Evolutionary conservation across 345 rosid species (phyloP), one percentile per base, ranked within the genome.

Genomic region (Ceriops decandra): DNA sequence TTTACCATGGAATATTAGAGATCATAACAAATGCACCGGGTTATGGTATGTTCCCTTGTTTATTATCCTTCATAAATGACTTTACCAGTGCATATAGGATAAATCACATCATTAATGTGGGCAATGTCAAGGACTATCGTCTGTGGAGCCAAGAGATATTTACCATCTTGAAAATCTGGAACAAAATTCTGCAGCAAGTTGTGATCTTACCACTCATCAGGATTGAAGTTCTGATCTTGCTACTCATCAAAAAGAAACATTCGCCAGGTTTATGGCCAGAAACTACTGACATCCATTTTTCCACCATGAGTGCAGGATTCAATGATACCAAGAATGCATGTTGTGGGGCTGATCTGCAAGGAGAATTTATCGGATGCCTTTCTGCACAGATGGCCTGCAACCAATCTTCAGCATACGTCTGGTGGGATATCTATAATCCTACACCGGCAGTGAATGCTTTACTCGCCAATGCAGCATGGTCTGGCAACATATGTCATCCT

Each of bases 401-500:
- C n/a, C 62, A 59, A 60, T 77, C 74, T 72, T 74, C 86, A 61
- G 42, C 64, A 51, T 76, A 74, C 67, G 82, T 88, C 0, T 88
- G 93, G 93, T 88, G 93, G 93, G 93, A 88, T 79, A 82, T 84
- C 42, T 84, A 83, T 75, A 88, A 82, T 73, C 90, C 90, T 0
- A 86, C 93, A 4, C 69, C 68, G 58, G 70, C 73, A 10, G 83
- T 80, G 47, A 84, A 86, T 78, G 61, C 79, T 20, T 76, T 81
- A 74, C 84, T 88, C 3, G 87, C 88, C 10, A 81, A 78, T 56
- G 81, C 90, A 35, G 82, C 81, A 11, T 88, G 93, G 93, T 80
- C 79, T 2, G 87, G 87, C n/a, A 67, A 71, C 62, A 83, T 88
- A n/a, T 88, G 93, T 70, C 84, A 72, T 49, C 88, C 88, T 2